Conservation (phyloP, 1,139 yeast species). For the Debaryomyces subglobosus region DNA sequence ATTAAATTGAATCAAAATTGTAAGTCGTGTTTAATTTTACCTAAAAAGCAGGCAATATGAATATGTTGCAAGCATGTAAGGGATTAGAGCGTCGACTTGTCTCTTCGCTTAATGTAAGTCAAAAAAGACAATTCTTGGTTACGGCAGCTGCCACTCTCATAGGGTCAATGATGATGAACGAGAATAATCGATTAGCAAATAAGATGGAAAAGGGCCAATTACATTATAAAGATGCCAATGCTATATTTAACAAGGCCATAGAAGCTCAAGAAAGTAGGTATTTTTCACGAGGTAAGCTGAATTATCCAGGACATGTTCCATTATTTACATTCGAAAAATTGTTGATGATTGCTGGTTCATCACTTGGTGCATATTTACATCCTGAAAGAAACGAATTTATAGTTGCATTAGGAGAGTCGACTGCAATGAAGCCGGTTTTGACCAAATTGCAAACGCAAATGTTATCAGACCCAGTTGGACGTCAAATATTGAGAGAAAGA, state of each 20-base stretch:
- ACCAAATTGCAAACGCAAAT: conserved; percentile 65
- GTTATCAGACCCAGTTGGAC: conserved; percentile 76
- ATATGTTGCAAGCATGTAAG: neutral
- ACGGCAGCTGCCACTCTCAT: conserved; percentile 19
- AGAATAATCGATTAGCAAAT: conserved; percentile 56
- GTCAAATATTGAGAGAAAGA: conserved; percentile 73
- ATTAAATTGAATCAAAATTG: neutral
- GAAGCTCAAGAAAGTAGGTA: conserved; percentile 27
- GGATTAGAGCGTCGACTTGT: neutral
- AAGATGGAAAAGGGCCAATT: conserved; percentile 59
- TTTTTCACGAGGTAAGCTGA: conserved; percentile 47
- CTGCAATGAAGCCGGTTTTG: conserved; percentile 75
- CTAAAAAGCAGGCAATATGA: neutral
- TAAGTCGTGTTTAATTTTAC: neutral
- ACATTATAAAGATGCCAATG: conserved; percentile 44
- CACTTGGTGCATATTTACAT: conserved; percentile 79
- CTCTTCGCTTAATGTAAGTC: neutral
- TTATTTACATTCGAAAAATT: conserved; percentile 63
- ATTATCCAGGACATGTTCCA: conserved; percentile 84
- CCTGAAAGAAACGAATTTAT: conserved; percentile 81
- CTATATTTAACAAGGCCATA: conserved; percentile 31
- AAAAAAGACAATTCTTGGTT: conserved; percentile 14
- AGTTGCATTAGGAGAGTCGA: conserved; percentile 94
- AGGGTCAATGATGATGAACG: conserved; percentile 44
- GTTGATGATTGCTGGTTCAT: conserved; percentile 71